A percentile compares a stretch with the other conserved stretches of the same genome.
These are phyloP conservation scores for Fusarium praegraminearum DNA, from an alignment of 2,329 filamentous ascomycete species.

Conservation along the genomic window DNA sequence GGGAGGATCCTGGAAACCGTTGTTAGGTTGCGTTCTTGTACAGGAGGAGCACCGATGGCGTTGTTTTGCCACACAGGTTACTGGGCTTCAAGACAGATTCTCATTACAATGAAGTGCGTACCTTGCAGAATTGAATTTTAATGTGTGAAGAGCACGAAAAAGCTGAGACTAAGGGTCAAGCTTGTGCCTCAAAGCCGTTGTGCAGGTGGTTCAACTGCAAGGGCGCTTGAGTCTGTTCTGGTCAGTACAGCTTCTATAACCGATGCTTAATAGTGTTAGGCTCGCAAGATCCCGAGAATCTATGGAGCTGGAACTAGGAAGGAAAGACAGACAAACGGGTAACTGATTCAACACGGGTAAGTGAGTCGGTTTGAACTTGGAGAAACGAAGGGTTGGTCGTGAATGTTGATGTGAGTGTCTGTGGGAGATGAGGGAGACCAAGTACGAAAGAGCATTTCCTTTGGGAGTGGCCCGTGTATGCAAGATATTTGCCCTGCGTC, in stretches of 20 bases:
- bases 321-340: conserved; percentile 42
- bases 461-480: conserved; percentile 51
- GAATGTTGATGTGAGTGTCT: conserved; percentile 43
- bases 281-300: conserved; percentile 20
- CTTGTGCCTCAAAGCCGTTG: conserved; percentile 26
- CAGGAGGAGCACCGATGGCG: background rate
- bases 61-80: conserved; percentile 21
- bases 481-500: conserved; percentile 50
- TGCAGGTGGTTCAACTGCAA: conserved; percentile 34
- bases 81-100: conserved; percentile 7
- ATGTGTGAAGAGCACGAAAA: conserved; percentile 30
- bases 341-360: conserved; percentile 41
- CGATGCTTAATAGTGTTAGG: conserved; percentile 22
- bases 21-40: conserved; percentile 29
- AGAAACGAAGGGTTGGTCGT: conserved; percentile 49
- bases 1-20: conserved; percentile 14
- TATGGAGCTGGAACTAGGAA: conserved; percentile 22
- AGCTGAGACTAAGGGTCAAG: conserved; percentile 38
- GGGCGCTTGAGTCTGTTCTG: conserved; percentile 37
- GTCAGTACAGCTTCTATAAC: conserved; percentile 37
- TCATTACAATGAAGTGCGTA: conserved; percentile 30
- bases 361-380: conserved; percentile 44
- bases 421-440: conserved; percentile 45
- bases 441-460: conserved; percentile 52
- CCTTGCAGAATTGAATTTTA: conserved; percentile 27